Percentiles rank a stretch among this genome's conserved stretches.
These are phyloP conservation scores for Nematocida parisii DNA, from an alignment of 371 early-diverging fungal species.

Conservation along the genomic window DNA sequence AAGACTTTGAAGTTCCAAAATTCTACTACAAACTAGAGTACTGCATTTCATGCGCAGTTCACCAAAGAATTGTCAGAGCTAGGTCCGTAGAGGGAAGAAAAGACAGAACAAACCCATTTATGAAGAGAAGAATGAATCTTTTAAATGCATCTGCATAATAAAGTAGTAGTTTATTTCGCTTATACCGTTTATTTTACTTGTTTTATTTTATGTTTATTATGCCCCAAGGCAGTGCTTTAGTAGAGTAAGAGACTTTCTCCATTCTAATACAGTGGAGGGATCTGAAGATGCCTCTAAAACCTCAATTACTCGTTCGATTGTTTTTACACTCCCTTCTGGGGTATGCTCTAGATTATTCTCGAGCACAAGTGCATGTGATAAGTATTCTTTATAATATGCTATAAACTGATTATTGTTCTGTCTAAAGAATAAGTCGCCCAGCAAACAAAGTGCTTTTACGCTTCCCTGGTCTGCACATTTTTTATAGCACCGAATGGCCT, in stretches of 20 bases:
- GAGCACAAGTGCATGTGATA: background rate
- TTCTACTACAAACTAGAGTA: slow-evolving; percentile 90
- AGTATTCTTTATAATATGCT: slow-evolving; percentile 22
- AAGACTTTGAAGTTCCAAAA: slow-evolving; percentile 88
- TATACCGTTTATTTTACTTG: background rate
- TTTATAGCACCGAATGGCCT: slow-evolving; percentile 61
- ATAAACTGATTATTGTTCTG: slow-evolving; percentile 16
- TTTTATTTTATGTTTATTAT: background rate
- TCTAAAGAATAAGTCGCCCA: slow-evolving; percentile 27
- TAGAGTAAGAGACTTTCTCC: background rate
- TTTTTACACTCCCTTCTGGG: slow-evolving; percentile 4
- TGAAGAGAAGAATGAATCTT: slow-evolving; percentile 41
- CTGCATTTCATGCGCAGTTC: slow-evolving; percentile 96
- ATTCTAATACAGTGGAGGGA: background rate
- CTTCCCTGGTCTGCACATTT: slow-evolving; percentile 42
- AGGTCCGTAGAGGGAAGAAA: slow-evolving; percentile 83
- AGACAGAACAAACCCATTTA: slow-evolving; percentile 80
- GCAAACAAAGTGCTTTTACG: slow-evolving; percentile 33
- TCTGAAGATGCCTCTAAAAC: slow-evolving; percentile 19
- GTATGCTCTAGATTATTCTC: background rate
- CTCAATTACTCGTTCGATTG: slow-evolving; percentile 18
- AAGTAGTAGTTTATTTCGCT: slow-evolving; percentile 5
- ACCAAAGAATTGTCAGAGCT: slow-evolving; percentile 89
- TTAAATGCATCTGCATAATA: slow-evolving; percentile 42
- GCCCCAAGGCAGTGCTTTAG: background rate